Conservation (phyloP, 2,329 filamentous ascomycete species). For the Colletotrichum kahawae region DNA sequence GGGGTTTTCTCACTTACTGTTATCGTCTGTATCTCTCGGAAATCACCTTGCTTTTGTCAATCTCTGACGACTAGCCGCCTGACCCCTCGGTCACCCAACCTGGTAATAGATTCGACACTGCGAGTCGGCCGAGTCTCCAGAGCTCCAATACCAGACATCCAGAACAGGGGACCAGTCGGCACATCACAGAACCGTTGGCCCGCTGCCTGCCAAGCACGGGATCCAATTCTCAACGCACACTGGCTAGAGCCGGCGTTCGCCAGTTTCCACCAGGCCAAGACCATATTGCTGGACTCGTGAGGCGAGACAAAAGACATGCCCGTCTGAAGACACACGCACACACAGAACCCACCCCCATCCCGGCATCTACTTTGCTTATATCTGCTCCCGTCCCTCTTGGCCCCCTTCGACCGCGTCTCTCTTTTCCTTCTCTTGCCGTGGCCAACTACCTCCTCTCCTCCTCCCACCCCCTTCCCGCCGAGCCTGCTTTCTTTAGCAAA, state of each 20-base stretch:
- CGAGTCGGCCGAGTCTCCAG: neutral
- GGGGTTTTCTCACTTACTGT: neutral
- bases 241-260: conserved; percentile 10
- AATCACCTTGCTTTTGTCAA: neutral
- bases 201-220: conserved; percentile 11
- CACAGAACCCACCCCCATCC: conserved; percentile 4
- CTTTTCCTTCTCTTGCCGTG: neutral
- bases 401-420: neutral
- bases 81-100: neutral
- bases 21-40: neutral
- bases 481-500: conserved; percentile 2
- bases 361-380: conserved; percentile 16
- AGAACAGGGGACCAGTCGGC: neutral
- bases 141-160: neutral
- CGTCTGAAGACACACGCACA: neutral
- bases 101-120: conserved; percentile 4
- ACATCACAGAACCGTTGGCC: conserved; percentile 12
- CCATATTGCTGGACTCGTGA: neutral
- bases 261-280: conserved; percentile 7
- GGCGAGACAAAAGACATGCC: neutral
- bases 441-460: neutral
- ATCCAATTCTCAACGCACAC: conserved; percentile 14
- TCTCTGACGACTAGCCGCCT: neutral
- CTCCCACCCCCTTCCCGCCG: neutral
- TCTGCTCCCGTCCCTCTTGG: conserved; percentile 17